Conservation (phyloP, 1,284 basidiomycete species). For the Leccinum pseudoinsigne region DNA sequence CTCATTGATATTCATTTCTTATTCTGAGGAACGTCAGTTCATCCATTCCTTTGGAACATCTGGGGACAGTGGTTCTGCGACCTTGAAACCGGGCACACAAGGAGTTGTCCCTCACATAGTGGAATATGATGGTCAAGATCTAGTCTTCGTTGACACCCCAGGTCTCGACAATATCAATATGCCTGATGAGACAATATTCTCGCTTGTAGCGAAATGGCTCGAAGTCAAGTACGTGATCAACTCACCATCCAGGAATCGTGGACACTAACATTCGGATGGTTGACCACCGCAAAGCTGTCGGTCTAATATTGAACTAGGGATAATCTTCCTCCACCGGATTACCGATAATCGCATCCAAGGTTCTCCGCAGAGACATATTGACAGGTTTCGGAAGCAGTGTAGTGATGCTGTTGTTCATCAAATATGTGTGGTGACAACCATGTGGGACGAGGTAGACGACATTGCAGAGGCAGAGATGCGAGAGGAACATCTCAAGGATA, state of each 20-base stretch:
- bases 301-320: not conserved
- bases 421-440: constrained; percentile 13
- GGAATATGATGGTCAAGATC: not conserved
- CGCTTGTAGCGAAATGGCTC: not conserved
- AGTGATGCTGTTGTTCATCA: not conserved
- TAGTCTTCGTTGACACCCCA: constrained; percentile 14
- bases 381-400: constrained; percentile 6
- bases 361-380: constrained; percentile 1
- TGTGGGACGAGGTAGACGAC: constrained; percentile 13
- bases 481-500: constrained; percentile 4
- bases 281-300: not conserved
- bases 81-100: constrained; percentile 2
- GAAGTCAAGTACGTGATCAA: constrained; percentile 3
- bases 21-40: constrained; percentile 4
- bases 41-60: constrained; percentile 3
- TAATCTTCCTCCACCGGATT: constrained; percentile 13
- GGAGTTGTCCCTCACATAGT: not conserved
- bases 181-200: constrained; percentile 5
- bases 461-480: constrained; percentile 3
- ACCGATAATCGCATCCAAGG: constrained; percentile 10
- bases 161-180: constrained; percentile 7
- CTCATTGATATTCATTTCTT: not conserved
- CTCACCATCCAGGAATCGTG: not conserved
- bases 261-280: not conserved
- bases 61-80: not conserved